phyloP scores from a whole-genome alignment of 306 rosid species.

The Trifolium dubium region DNA sequence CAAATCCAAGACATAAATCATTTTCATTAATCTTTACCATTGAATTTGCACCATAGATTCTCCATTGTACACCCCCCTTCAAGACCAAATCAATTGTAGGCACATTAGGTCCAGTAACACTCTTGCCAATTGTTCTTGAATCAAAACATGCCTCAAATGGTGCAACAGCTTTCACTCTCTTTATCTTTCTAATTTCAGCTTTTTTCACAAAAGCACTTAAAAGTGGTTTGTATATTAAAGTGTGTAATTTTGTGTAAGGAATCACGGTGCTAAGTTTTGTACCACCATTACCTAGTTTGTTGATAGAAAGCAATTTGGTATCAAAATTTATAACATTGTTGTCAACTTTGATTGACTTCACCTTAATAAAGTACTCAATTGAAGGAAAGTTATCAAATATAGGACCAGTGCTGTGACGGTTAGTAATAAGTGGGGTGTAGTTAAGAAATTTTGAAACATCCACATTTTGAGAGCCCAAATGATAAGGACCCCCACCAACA shows the following conservation, averaged over 20 bases:
- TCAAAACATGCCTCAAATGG: conserved; percentile 54
- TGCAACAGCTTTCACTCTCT: conserved; percentile 39
- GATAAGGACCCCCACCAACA: conserved; percentile 43
- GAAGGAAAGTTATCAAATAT: conserved; percentile 38
- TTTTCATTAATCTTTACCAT: conserved; percentile 42
- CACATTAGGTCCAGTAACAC: conserved; percentile 40
- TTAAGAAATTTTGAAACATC: conserved; percentile 28
- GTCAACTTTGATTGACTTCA: conserved; percentile 46
- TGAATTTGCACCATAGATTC: conserved; percentile 46
- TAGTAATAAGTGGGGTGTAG: conserved; percentile 36
- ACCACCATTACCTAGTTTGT: conserved; percentile 40
- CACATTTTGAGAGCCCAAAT: neutral
- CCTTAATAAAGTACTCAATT: conserved; percentile 43
- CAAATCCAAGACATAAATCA: conserved; percentile 50
- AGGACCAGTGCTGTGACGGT: conserved; percentile 31
- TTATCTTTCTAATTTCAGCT: conserved; percentile 38
- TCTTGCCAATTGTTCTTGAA: conserved; percentile 28
- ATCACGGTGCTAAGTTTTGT: conserved; percentile 42
- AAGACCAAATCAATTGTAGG: conserved; percentile 46
- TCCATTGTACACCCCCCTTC: conserved; percentile 35
- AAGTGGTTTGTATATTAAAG: conserved; percentile 30
- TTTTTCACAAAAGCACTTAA: conserved; percentile 43
- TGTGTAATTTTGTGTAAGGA: conserved; percentile 38
- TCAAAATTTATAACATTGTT: conserved; percentile 29
- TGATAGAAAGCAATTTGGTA: conserved; percentile 28